phyloP scores from a whole-genome alignment of 768 basidiomycete genomes.

The Coprinopsis sp. region DNA sequence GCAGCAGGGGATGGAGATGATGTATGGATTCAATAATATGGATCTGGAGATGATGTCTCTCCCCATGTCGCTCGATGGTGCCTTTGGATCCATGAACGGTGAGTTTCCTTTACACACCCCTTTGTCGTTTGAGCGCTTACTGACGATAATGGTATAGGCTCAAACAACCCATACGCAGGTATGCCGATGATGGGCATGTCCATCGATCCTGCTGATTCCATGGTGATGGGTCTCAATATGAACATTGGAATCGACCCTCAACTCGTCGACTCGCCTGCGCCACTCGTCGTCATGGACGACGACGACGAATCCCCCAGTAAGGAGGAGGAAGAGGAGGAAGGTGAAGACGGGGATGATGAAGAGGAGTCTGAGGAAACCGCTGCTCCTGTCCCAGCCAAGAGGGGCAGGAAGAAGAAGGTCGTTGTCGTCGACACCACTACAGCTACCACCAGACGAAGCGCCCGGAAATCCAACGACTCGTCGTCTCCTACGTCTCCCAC shows the following conservation, averaged over 20 bases:
- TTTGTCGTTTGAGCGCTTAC: too few relatives aligned
- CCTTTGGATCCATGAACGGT: constrained; percentile 12
- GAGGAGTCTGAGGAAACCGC: constrained; percentile 28
- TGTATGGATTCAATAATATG: too few relatives aligned
- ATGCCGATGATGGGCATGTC: constrained; percentile 11
- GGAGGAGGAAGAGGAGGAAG: constrained; percentile 19
- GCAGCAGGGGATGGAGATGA: neutral
- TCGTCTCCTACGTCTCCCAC: constrained; percentile 3
- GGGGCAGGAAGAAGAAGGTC: constrained; percentile 9
- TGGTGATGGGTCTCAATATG: constrained; percentile 14
- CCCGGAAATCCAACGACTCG: constrained; percentile 13
- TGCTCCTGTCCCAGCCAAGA: constrained; percentile 11
- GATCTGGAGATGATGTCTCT: neutral
- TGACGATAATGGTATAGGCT: constrained; percentile 22
- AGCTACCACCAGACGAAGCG: neutral
- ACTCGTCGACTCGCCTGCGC: constrained; percentile 63
- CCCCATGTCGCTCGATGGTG: constrained; percentile 13
- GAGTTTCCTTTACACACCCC: too few relatives aligned
- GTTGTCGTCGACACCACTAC: neutral
- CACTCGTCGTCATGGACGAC: constrained; percentile 27
- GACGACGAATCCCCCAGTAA: constrained; percentile 35
- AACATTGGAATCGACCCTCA: constrained; percentile 62
- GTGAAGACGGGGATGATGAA: constrained; percentile 19
- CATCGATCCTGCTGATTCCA: constrained; percentile 15
- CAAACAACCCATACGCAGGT: constrained; percentile 11